Base-by-base conservation (phyloP, 495 filamentous ascomycete species). In the Hypoxylon lienhwacheense region DNA sequence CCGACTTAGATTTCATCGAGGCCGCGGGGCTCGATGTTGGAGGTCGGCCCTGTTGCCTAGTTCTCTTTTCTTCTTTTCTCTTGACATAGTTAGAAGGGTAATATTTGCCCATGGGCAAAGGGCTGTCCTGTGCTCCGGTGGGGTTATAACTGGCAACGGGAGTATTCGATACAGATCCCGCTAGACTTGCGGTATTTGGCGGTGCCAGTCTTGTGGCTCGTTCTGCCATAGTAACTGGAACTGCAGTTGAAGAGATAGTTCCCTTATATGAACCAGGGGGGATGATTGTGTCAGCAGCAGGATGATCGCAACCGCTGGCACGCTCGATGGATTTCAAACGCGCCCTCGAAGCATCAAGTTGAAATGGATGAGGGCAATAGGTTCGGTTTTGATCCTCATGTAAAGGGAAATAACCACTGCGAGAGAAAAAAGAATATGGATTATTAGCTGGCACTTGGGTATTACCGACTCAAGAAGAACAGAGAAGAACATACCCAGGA, bases 41-140 rank as follows among this genome's bases (percentile, higher is more conserved):
- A 7, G 60, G 59, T 4, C 61, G 47, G 28, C 28, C 19, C 10
- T 48, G 48, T 19, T 51, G 49, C 7, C 17, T 33, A 26, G 53
- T 61, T 8, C 52, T 49, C 47, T 65, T 68, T 49, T 63, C 57
- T 47, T 56, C 62, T 32, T 71, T 65, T 12, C 67, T 55, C 21
- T 63, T 70, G 31, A 75, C 71, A 64, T 76, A 80, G 63, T 79
- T 80, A 11, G 74, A 68, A 4, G 77, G 78, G 41, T 81, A 77
- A 55, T 81, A 81, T 52, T 80, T 80, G n/a, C 78, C 78, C 60
- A 75, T 68, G 0, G 77, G 76, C 15, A 78, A 61, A 20, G 55
- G 62, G 15, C 50, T 64, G 19, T 67, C 65, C 42, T 70, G 65
- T 12, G 53, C 40, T 11, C 73, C 73, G 14, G 57, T 70, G 10